Conservation (phyloP, 129 eudicot species). For the Pittosporum tobira region DNA sequence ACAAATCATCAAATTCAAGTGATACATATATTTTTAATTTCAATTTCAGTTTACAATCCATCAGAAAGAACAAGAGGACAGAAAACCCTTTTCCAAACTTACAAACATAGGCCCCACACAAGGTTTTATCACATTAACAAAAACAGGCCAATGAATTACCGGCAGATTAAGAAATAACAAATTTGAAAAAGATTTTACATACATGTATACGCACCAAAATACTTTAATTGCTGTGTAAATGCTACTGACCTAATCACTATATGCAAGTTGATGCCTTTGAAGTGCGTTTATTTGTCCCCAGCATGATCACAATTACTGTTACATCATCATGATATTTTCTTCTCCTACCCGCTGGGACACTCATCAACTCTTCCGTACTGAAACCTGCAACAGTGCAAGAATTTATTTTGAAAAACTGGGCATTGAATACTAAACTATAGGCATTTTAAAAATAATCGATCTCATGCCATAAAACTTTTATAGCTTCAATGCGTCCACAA, state of each 20-base stretch:
- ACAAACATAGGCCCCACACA: not conserved
- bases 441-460: not conserved
- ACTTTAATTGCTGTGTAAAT: conserved; percentile 4
- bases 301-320: conserved; percentile 74
- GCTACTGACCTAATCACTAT: conserved; percentile 15
- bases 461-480: not conserved
- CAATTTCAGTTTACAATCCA: not conserved
- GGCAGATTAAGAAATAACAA: not conserved
- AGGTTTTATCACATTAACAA: not conserved
- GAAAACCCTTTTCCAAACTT: not conserved
- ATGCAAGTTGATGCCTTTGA: conserved; percentile 84
- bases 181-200: conserved; percentile 17
- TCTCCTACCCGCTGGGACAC: conserved; percentile 87
- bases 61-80: not conserved
- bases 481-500: not conserved
- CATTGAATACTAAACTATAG: too few species aligned
- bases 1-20: not conserved
- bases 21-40: not conserved
- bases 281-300: conserved; percentile 77
- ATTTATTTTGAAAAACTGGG: too few species aligned
- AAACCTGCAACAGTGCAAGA: conserved; percentile 48
- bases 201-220: conserved; percentile 9
- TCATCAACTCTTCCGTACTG: conserved; percentile 74
- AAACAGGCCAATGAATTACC: not conserved
- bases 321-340: conserved; percentile 92